Base-by-base conservation (phyloP, 768 basidiomycete species). In the Amanita subjunquillea region DNA sequence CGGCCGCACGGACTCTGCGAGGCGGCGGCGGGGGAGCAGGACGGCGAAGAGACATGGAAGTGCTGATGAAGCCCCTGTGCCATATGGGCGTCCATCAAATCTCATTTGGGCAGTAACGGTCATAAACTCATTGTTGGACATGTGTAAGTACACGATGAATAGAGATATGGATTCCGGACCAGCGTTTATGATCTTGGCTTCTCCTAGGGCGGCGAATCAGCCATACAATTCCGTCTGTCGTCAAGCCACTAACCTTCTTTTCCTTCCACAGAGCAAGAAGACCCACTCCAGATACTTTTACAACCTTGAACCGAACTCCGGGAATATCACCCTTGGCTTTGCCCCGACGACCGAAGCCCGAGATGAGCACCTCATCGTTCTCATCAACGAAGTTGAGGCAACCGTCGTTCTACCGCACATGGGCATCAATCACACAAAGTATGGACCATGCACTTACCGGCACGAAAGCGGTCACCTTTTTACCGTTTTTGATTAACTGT, bases 291-390 rank as follows among this genome's bases (percentile, higher is more conserved):
- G 96, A 97, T 40, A 99, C 96, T 78, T 99, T 98, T 64, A 99
- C 96, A 61, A 98, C 85, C 76, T 99, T 98, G 87, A 97, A 98
- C 59, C 95, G 91, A 59, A 98, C 95, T 82, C 96, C 94, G 39
- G 96, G 96, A 74, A 99, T 98, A 88, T 98, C 95, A 85, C 91
- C 96, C 82, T 98, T 99, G 57, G 95, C 95, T 77, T 98, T 98
- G 60, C 96, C 96, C 62, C 94, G 84, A 69, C 96, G 92, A 85
- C 96, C 96, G 82, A 99, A 99, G 74, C 96, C 95, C 59, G 95
- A 97, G 70, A 98, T 97, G 60, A 96, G 87, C 60, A 99, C 96
- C 73, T 98, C 94, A 72, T 98, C 94, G 77, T 97, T 96, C 81
- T 98, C 95, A 64, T 97, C 96, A 62, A 98, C 91, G 68, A 92